These are phyloP conservation scores for Amauroascus verrucosus DNA, from an alignment of 2,329 filamentous ascomycete genomes.

Conservation along the genomic window DNA sequence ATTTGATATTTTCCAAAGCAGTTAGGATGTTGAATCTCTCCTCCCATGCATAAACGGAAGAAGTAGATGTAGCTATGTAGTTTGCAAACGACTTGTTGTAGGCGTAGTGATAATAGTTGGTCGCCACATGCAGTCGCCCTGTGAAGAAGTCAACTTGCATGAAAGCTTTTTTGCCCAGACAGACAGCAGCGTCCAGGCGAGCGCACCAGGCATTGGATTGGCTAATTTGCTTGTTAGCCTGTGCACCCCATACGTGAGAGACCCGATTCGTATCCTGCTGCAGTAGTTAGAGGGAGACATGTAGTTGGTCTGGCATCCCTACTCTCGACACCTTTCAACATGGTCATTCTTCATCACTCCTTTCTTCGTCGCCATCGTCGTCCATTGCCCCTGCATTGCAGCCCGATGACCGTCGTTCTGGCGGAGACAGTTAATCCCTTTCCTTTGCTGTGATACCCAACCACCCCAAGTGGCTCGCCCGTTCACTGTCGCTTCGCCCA, in stretches of 20 bases:
- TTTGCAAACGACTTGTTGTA: too few species aligned
- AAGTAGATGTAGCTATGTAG: too few species aligned
- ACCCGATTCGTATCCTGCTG: constrained; percentile 16
- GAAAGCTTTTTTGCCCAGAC: too few species aligned
- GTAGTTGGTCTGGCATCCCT: background rate
- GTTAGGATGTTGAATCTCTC: background rate
- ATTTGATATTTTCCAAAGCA: background rate
- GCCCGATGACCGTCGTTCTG: constrained; percentile 8
- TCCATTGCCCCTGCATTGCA: background rate
- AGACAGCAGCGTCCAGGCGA: too few species aligned
- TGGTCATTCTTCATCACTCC: background rate
- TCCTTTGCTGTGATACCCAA: constrained; percentile 4
- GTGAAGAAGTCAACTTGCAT: too few species aligned
- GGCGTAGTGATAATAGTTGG: too few species aligned
- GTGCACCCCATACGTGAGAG: background rate
- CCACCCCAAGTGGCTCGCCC: background rate
- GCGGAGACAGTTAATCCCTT: constrained; percentile 1
- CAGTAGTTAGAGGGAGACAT: constrained; percentile 4
- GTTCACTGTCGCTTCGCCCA: background rate
- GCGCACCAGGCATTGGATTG: too few species aligned
- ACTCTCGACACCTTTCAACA: background rate
- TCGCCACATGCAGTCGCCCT: too few species aligned
- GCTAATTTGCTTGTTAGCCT: background rate
- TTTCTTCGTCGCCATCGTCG: background rate
- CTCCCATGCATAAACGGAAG: too few species aligned